A percentile compares a stretch with the other conserved stretches of the same genome.
phyloP scores from a whole-genome alignment of 805 yeast genomes.

The Ogataea saltuana region DNA sequence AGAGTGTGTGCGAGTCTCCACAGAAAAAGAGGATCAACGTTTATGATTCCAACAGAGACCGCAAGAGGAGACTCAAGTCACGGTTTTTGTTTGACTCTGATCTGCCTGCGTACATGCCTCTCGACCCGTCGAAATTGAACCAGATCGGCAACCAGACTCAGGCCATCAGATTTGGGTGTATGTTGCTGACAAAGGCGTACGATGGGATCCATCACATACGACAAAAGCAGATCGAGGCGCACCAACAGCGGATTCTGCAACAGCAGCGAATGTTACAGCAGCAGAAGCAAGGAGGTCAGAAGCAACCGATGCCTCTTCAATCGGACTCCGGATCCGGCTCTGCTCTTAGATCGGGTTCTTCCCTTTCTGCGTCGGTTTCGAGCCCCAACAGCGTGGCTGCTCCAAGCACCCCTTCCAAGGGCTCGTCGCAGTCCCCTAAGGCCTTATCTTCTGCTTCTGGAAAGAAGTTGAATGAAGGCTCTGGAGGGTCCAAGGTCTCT shows the following conservation, averaged over 20 bases:
- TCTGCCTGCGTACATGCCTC: conserved; percentile 44
- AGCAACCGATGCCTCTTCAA: conserved; percentile 20
- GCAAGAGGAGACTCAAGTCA: conserved; percentile 45
- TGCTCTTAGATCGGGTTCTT: conserved; percentile 1
- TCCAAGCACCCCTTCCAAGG: conserved; percentile 5
- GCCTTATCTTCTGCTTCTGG: conserved; percentile 3
- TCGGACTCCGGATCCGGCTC: conserved; percentile 1
- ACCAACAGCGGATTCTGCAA: conserved; percentile 35
- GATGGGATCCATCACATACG: conserved; percentile 78
- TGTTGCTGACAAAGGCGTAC: conserved; percentile 84
- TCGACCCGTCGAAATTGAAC: conserved; percentile 83
- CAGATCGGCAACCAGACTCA: conserved; percentile 85
- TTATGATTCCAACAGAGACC: conserved; percentile 36
- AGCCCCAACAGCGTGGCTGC: conserved; percentile 7
- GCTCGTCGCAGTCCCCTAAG: conserved; percentile 12
- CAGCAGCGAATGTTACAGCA: conserved; percentile 36
- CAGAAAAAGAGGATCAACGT: conserved; percentile 29
- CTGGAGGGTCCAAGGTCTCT: conserved; percentile 5
- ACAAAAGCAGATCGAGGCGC: conserved; percentile 58
- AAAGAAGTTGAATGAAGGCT: conserved; percentile 10
- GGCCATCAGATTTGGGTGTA: conserved; percentile 85
- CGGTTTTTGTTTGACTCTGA: conserved; percentile 54
- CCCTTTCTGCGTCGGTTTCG: neutral
- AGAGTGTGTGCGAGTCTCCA: conserved; percentile 8
- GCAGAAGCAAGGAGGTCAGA: conserved; percentile 38